Evolutionary conservation across 2,329 filamentous ascomycete genomes (phyloP).

Genomic region (Alternaria sp.): DNA sequence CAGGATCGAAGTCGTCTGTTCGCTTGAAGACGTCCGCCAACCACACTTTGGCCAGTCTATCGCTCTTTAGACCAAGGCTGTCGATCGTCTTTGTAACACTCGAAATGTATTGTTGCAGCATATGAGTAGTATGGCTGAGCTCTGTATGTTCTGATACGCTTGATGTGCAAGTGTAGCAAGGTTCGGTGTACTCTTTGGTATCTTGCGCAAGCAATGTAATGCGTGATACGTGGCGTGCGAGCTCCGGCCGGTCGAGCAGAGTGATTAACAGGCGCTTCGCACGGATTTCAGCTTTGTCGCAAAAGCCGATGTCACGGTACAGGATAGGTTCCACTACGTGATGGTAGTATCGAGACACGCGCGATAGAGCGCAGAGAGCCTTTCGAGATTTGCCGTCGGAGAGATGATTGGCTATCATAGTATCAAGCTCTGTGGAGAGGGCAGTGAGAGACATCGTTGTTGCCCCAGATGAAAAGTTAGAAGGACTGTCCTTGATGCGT

Average conservation of each 20-base stretch:
- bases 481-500: neutral
- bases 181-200: neutral
- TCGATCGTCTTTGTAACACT: neutral
- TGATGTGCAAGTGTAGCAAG: neutral
- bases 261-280: neutral
- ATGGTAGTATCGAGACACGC: neutral
- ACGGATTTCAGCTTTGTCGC: neutral
- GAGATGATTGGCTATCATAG: neutral
- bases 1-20: neutral
- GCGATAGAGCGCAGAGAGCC: neutral
- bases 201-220: neutral
- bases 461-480: neutral
- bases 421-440: neutral
- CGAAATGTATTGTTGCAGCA: neutral
- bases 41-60: neutral
- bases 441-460: neutral
- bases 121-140: neutral
- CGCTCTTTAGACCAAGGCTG: neutral
- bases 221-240: neutral
- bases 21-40: neutral
- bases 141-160: neutral
- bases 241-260: neutral
- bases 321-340: neutral
- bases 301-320: neutral
- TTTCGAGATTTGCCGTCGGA: neutral